Base-by-base conservation (phyloP, 2,329 filamentous ascomycete genomes). In the Fusarium oxysporum region DNA sequence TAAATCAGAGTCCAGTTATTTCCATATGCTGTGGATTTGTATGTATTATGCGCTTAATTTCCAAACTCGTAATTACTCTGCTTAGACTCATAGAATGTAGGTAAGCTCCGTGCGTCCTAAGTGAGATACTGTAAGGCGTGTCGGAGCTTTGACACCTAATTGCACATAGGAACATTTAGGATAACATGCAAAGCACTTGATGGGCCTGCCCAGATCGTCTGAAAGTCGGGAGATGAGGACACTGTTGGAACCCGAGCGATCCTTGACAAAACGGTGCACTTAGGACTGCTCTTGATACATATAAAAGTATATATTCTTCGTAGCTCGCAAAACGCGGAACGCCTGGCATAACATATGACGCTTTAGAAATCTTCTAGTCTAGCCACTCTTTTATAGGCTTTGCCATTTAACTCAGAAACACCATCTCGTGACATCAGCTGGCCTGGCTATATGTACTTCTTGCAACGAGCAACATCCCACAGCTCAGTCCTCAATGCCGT, bases 401-500 rank as follows among this genome's bases (percentile, higher is more conserved):
- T 55, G 37, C 54, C 40, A 45, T 41, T 48, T 37, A 28, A 12
- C 44, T 33, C n/a, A 56, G 23, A 62, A 23, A 41, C 41, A 33
- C 25, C 48, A 35, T 23, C 14, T 56, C n/a, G n/a, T 32, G 28
- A 55, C 35, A 14, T 48, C 40, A 40, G 30, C 17, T 32, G 40
- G 43, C 45, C 44, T 48, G 28, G 37, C 54, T 44, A 63, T 62
- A 48, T 45, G 21, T 43, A 43, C 33, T 48, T 71, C 43, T 62
- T 53, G 28, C 30, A 32, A 47, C 51, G 32, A 37, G 25, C n/a
- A 55, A 41, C 41, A 45, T 38, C 40, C 16, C 38, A 54, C 19
- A 54, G 23, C 60, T 79, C 73, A 84, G 69, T 84, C 81, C 28
- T 82, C 77, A 60, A 84, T 84, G 8, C 82, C 83, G 59, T 84